Evolutionary conservation across 2,329 filamentous ascomycete genomes (phyloP).

Genomic region (Lecanoromycetidae sp.): DNA sequence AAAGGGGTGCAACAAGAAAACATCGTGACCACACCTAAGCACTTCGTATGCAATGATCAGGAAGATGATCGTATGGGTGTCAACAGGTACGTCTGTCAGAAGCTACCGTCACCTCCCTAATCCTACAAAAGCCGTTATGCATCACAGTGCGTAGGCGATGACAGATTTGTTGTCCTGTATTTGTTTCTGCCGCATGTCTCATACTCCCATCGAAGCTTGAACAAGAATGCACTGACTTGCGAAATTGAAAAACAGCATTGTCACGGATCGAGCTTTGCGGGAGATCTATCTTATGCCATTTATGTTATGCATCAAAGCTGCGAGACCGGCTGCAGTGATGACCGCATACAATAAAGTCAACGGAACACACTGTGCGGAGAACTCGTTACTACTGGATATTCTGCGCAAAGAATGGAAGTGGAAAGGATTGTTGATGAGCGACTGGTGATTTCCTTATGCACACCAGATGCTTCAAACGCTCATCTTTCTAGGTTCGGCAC

Average conservation of each 20-base stretch:
- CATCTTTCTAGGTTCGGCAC: constrained; percentile 30
- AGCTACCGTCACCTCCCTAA: no score
- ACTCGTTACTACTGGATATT: constrained; percentile 31
- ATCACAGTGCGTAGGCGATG: no score
- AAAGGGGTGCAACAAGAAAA: constrained; percentile 61
- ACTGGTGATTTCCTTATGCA: constrained; percentile 26
- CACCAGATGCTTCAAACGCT: not conserved
- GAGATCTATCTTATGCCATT: constrained; percentile 56
- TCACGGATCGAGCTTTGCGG: constrained; percentile 42
- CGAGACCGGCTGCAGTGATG: constrained; percentile 45
- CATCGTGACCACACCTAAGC: constrained; percentile 68
- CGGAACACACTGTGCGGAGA: constrained; percentile 36
- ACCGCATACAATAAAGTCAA: constrained; percentile 48
- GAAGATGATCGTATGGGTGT: constrained; percentile 35
- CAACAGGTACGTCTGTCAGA: no score
- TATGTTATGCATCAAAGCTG: constrained; percentile 46
- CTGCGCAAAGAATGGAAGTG: constrained; percentile 36
- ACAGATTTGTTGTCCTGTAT: no score
- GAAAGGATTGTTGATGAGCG: constrained; percentile 36
- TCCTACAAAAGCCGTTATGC: no score
- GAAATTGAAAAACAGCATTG: constrained; percentile 27
- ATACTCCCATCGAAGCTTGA: no score
- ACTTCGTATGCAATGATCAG: constrained; percentile 37
- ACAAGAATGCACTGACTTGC: no score
- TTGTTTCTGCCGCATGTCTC: no score